Conservation (phyloP, 371 early-diverging fungal genomes). For the Mortierella sp. region DNA sequence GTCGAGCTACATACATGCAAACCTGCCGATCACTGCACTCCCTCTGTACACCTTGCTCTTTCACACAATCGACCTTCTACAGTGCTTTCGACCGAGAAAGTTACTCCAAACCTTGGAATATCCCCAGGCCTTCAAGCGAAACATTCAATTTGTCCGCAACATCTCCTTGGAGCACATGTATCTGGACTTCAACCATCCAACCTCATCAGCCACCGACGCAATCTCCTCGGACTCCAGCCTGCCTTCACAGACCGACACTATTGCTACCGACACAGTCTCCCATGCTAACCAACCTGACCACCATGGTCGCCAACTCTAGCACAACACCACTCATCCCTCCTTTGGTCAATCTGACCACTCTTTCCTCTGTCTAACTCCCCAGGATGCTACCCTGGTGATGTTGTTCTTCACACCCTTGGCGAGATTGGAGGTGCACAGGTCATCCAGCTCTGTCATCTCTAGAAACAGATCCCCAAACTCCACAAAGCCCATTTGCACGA, state of each 20-base stretch:
- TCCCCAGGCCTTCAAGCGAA: neutral
- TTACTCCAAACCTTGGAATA: neutral
- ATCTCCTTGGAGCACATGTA: neutral
- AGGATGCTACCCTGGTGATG: too few species aligned
- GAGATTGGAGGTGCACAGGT: neutral
- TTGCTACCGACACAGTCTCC: too few species aligned
- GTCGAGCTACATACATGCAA: neutral
- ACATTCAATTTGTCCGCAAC: neutral
- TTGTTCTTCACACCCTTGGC: neutral
- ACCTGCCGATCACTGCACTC: neutral
- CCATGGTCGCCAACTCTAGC: too few species aligned
- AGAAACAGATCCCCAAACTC: neutral
- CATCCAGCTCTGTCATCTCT: neutral
- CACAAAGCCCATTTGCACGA: neutral
- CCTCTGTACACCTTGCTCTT: neutral
- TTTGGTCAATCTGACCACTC: neutral
- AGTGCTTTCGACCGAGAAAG: too few species aligned
- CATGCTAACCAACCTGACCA: too few species aligned
- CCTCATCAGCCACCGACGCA: neutral
- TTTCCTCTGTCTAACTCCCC: neutral
- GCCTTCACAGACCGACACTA: too few species aligned
- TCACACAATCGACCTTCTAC: neutral
- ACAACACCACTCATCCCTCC: neutral
- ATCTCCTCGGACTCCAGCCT: neutral
- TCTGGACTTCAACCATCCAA: neutral